Conservation (phyloP, 441 rosid species). For the Populus hybrid region DNA sequence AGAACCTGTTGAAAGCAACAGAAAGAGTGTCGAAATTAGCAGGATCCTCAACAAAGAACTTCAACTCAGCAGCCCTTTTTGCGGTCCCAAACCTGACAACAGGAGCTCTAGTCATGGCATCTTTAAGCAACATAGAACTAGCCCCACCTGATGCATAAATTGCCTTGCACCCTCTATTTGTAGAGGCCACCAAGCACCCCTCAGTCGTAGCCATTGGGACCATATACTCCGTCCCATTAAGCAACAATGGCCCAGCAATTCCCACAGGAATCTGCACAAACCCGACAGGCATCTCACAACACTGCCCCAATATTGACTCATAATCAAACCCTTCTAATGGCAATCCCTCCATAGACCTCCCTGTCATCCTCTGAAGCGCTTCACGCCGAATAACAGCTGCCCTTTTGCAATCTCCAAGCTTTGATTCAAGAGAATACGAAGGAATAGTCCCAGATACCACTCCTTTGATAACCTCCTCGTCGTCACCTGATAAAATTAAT, state of each 20-base stretch:
- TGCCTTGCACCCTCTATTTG: conserved; percentile 79
- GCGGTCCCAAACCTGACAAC: conserved; percentile 62
- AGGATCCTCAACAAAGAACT: conserved; percentile 69
- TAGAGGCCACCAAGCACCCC: conserved; percentile 73
- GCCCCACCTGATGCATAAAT: conserved; percentile 66
- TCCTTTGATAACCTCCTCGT: conserved; percentile 55
- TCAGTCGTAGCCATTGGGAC: conserved; percentile 90
- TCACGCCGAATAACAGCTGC: conserved; percentile 66
- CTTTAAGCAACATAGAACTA: conserved; percentile 47
- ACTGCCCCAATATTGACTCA: conserved; percentile 63
- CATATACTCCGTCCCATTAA: conserved; percentile 54
- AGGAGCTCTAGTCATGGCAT: conserved; percentile 82
- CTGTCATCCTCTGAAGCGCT: conserved; percentile 63
- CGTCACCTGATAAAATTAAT: conserved; percentile 36
- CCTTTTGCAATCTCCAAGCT: conserved; percentile 61
- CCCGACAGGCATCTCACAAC: conserved; percentile 91
- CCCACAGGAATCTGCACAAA: conserved; percentile 82
- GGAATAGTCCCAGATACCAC: conserved; percentile 50
- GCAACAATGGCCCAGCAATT: conserved; percentile 63
- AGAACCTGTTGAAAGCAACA: conserved; percentile 61
- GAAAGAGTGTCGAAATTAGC: conserved; percentile 56
- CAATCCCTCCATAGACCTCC: conserved; percentile 54
- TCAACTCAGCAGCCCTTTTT: conserved; percentile 60
- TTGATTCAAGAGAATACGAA: conserved; percentile 56
- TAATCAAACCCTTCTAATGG: conserved; percentile 78